A percentile compares a stretch with the other conserved stretches of the same genome.
Evolutionary conservation across 1,284 basidiomycete species (phyloP).

Genomic region (Cystobasidiaceae sp.): DNA sequence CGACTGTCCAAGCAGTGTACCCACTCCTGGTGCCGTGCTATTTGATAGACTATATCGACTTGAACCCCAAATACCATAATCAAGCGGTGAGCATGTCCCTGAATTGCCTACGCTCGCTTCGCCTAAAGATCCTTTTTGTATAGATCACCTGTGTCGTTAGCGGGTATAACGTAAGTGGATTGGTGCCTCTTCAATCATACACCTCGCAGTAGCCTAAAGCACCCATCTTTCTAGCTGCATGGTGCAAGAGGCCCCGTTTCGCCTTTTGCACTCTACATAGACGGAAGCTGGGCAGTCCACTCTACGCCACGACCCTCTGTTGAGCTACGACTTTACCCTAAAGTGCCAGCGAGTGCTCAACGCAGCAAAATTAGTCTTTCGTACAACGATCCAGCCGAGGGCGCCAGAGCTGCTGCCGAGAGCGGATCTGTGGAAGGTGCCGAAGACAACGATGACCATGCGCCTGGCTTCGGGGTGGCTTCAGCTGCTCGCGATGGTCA

Average conservation of each 20-base stretch:
- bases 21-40: slow-evolving; percentile 2
- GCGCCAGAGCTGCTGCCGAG: background rate
- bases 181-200: too few relatives aligned
- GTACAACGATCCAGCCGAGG: background rate
- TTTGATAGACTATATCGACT: background rate
- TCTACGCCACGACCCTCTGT: too few relatives aligned
- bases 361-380: background rate
- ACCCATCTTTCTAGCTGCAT: too few relatives aligned
- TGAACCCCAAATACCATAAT: background rate
- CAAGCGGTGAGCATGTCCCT: background rate
- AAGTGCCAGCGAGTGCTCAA: too few relatives aligned
- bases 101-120: background rate
- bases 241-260: too few relatives aligned
- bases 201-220: too few relatives aligned
- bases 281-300: too few relatives aligned
- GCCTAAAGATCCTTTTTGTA: background rate
- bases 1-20: background rate
- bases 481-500: too few relatives aligned
- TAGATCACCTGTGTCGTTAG: background rate
- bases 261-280: too few relatives aligned
- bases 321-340: too few relatives aligned
- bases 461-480: too few relatives aligned
- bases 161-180: background rate
- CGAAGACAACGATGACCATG: too few relatives aligned
- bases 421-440: background rate